Evolutionary conservation across 2,329 filamentous ascomycete species (phyloP), one percentile per base, ranked within the genome.

Genomic region (Monosporascus sp.): DNA sequence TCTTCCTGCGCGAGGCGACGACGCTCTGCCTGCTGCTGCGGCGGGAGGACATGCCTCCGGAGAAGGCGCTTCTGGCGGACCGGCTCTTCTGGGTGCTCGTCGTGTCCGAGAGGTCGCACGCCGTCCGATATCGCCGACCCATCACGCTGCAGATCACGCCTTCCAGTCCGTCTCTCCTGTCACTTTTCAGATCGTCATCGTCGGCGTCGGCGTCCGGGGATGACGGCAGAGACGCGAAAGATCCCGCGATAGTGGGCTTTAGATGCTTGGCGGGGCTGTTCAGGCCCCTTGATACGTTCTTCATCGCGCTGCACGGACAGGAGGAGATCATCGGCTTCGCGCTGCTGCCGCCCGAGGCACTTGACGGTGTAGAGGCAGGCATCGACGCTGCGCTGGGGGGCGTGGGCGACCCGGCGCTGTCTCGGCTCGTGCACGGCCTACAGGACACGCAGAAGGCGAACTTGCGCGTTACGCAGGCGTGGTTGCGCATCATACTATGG

Each of bases 401-500:
- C 14, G 61, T 62, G 0, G 47, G 54, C n/a, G 31, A 34, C 31
- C 54, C 56, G 6, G 47, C 62, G 0, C 31, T 34, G 31, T 34
- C 31, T 14, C 31, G 31, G 31, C 31, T 34, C 31, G 31, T 34
- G 31, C 11, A 34, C 31, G 56, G 63, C 0, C 65, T 76, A 1
- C 66, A 70, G n/a, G 70, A 74, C 9, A 75, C 72, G 0, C 74
- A 77, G 57, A 72, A 74, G 38, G 71, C 74, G 6, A 76, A 76
- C 51, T 51, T 77, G 17, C 57, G 69, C 3, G 68, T 76, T 17
- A 77, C 74, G 0, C 72, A 76, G 52, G 68, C 75, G 0, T 77
- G 74, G 74, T 60, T 77, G 14, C 66, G 72, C 3, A 68, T 75
- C 55, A 71, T 76, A 4, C 65, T 76, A 2, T 77, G 74, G 74